Evolutionary conservation across 192 early-diverging fungal species (phyloP).

Genomic region (Anaeromyces robustus): DNA sequence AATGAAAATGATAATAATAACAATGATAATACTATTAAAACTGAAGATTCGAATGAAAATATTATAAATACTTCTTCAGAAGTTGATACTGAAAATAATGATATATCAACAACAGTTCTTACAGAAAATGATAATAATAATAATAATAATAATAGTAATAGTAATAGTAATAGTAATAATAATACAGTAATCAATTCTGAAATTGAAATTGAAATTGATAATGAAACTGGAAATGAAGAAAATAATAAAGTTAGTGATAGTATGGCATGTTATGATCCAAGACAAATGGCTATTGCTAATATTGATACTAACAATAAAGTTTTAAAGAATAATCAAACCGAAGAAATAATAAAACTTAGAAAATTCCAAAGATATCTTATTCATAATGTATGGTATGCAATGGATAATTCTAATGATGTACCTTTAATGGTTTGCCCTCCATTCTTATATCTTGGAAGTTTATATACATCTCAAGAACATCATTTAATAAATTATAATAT

Average conservation of each 20-base stretch:
- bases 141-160: no score
- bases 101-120: no score
- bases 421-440: constrained; percentile 13
- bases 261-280: neutral
- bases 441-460: constrained; percentile 19
- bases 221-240: neutral
- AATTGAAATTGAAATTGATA: neutral
- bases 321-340: neutral
- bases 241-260: neutral
- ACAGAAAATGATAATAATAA: no score
- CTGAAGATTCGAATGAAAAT: neutral
- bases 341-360: constrained; percentile 4
- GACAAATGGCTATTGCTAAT: neutral
- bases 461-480: constrained; percentile 11
- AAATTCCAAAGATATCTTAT: constrained; percentile 10
- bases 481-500: constrained; percentile 11
- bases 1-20: neutral
- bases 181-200: no score
- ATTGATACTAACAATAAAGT: neutral
- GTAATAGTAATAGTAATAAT: no score
- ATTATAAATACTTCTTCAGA: neutral
- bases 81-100: neutral
- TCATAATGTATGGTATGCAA: constrained; percentile 17
- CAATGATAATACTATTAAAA: neutral
- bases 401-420: constrained; percentile 10